phyloP scores from a whole-genome alignment of 208 protist genomes.

The Wallacemonas sp. region DNA sequence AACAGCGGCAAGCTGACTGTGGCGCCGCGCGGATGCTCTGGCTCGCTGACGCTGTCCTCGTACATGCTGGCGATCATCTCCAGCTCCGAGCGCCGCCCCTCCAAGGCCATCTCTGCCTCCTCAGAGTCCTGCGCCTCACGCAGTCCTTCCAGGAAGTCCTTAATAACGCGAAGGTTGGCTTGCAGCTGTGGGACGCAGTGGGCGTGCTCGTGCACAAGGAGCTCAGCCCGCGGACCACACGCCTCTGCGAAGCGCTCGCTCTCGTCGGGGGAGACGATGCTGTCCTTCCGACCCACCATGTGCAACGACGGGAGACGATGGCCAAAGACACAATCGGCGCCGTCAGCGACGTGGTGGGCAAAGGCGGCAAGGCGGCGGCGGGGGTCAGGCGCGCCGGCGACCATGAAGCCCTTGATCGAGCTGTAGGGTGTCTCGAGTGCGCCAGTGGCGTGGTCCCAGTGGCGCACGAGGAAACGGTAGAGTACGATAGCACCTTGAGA shows the following conservation, averaged over 20 bases:
- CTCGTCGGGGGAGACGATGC: slow-evolving; percentile 60
- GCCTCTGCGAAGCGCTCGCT: slow-evolving; percentile 54
- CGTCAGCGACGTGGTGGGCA: slow-evolving; percentile 8
- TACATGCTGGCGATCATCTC: slow-evolving; percentile 81
- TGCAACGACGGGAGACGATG: slow-evolving; percentile 60
- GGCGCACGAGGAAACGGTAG: slow-evolving; percentile 60
- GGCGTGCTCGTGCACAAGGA: slow-evolving; percentile 75
- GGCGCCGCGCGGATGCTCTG: slow-evolving; percentile 14
- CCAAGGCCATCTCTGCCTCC: slow-evolving; percentile 14
- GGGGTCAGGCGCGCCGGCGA: slow-evolving; percentile 71
- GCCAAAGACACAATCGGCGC: slow-evolving; percentile 30
- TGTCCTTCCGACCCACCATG: slow-evolving; percentile 73
- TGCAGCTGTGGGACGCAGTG: slow-evolving; percentile 78
- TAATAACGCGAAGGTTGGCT: slow-evolving; percentile 29
- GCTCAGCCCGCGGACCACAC: slow-evolving; percentile 38
- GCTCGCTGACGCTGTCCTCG: slow-evolving; percentile 36
- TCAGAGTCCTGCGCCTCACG: background rate
- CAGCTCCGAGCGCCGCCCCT: slow-evolving; percentile 56
- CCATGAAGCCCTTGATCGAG: slow-evolving; percentile 34
- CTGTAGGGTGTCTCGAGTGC: slow-evolving; percentile 15
- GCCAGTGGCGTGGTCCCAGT: slow-evolving; percentile 13
- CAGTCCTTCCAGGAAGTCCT: slow-evolving; percentile 31
- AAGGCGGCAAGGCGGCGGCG: slow-evolving; percentile 47
- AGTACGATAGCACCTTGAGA: slow-evolving; percentile 78
- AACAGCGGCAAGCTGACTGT: slow-evolving; percentile 52